Evolutionary conservation across 164 flowering plant genomes (phyloP).

Genomic region (Magnolia kwangsiensis): DNA sequence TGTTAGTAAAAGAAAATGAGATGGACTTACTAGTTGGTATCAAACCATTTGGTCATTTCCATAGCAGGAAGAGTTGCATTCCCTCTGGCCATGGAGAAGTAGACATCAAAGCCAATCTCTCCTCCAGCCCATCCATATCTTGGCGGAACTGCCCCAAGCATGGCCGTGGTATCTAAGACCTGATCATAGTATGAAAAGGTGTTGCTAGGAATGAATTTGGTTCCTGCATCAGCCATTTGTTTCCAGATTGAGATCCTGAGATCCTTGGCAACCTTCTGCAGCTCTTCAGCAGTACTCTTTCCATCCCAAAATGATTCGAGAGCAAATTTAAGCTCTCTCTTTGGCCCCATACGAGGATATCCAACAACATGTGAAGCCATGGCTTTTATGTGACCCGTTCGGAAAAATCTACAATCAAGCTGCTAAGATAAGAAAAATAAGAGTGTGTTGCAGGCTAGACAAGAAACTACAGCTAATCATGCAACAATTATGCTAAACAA

Average conservation of each 20-base stretch:
- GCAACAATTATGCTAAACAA: too few relatives aligned
- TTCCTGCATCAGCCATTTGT: constrained; percentile 23
- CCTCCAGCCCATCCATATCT: constrained; percentile 26
- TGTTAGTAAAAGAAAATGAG: neutral
- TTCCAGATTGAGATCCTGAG: constrained; percentile 26
- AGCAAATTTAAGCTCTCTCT: constrained; percentile 30
- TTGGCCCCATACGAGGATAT: constrained; percentile 29
- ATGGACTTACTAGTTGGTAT: constrained; percentile 28
- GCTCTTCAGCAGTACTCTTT: constrained; percentile 17
- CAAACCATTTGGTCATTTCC: constrained; percentile 36
- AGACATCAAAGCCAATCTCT: constrained; percentile 24
- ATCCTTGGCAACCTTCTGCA: constrained; percentile 26
- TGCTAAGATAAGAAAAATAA: neutral
- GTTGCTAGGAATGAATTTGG: constrained; percentile 26
- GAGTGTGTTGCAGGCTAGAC: neutral
- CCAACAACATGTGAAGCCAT: constrained; percentile 30
- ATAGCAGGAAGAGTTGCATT: constrained; percentile 25
- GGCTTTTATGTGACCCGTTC: constrained; percentile 14
- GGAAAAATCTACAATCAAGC: constrained; percentile 4
- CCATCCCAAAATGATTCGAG: constrained; percentile 28
- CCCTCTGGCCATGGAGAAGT: constrained; percentile 32
- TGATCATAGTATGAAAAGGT: constrained; percentile 30
- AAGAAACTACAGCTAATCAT: neutral
- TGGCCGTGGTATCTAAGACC: constrained; percentile 29
- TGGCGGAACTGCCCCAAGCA: constrained; percentile 29